A percentile compares a stretch with the other conserved stretches of the same genome.
phyloP scores from a whole-genome alignment of 805 yeast species.

The Saturnispora sanitii region DNA sequence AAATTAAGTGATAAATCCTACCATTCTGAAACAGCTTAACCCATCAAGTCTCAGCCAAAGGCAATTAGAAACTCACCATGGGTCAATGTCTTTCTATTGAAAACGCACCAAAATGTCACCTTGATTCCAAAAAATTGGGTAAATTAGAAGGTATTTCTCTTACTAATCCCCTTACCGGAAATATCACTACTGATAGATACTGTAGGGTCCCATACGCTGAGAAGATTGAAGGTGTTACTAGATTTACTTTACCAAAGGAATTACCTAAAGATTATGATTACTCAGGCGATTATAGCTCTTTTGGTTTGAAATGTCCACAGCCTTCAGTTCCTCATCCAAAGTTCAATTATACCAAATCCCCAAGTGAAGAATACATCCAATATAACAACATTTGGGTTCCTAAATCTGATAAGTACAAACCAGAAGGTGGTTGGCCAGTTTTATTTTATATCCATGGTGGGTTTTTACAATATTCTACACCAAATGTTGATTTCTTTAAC shows the following conservation, averaged over 20 bases:
- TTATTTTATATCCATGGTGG: conserved; percentile 35
- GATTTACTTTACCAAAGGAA: conserved; percentile 25
- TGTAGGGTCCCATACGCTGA: conserved; percentile 28
- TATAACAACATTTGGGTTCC: conserved; percentile 33
- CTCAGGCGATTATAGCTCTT: conserved; percentile 29
- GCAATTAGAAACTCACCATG: conserved; percentile 11
- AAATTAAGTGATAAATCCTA: too few relatives aligned
- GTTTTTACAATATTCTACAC: conserved; percentile 30
- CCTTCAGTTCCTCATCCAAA: conserved; percentile 26
- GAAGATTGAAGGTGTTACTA: conserved; percentile 24
- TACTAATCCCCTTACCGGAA: conserved; percentile 12
- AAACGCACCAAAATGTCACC: conserved; percentile 12
- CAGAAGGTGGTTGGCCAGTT: conserved; percentile 35
- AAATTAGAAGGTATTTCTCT: conserved; percentile 22
- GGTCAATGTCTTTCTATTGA: conserved; percentile 21
- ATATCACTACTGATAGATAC: conserved; percentile 20
- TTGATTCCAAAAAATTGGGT: conserved; percentile 19
- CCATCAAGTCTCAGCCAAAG: too few relatives aligned
- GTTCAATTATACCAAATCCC: conserved; percentile 18
- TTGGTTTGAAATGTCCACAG: conserved; percentile 31
- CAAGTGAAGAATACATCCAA: conserved; percentile 27
- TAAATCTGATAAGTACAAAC: conserved; percentile 22
- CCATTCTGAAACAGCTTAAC: too few relatives aligned
- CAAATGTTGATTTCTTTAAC: conserved; percentile 20
- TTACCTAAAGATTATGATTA: conserved; percentile 29